Percentiles rank a stretch among this genome's conserved stretches.
These are phyloP conservation scores for Penicillium diatomitis DNA, from an alignment of 495 filamentous ascomycete genomes.

Conservation along the genomic window DNA sequence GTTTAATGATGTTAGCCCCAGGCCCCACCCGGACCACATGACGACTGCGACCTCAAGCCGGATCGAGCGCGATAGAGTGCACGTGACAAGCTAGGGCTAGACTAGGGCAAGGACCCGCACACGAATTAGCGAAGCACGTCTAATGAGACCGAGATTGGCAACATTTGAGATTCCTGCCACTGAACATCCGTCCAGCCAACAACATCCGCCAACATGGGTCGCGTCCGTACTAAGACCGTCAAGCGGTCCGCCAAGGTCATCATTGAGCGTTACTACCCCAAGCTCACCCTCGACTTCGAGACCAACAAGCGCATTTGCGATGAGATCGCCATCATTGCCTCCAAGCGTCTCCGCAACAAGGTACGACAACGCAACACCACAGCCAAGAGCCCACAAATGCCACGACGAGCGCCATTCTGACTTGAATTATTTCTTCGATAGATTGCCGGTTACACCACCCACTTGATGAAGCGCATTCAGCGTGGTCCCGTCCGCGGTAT, in stretches of 20 bases:
- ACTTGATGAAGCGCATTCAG: conserved; percentile 94
- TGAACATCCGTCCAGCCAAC: conserved; percentile 35
- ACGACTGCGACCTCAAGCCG: background rate
- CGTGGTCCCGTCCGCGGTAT: conserved; percentile 98
- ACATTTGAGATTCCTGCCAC: conserved; percentile 1
- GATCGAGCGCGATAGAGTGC: background rate
- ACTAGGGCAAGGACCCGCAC: conserved; percentile 22
- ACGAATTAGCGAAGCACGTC: conserved; percentile 21
- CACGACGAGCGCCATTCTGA: background rate
- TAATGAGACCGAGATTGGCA: conserved; percentile 9
- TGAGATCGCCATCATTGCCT: conserved; percentile 99
- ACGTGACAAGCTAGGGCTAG: conserved; percentile 22
- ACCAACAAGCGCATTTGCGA: conserved; percentile 99
- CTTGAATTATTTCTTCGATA: conserved; percentile 18
- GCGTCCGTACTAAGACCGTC: conserved; percentile 96
- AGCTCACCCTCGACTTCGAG: conserved; percentile 98
- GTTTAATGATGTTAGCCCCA: too few relatives aligned
- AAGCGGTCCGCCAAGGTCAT: conserved; percentile 99
- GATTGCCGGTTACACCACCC: conserved; percentile 97
- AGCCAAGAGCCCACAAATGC: too few relatives aligned
- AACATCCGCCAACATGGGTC: conserved; percentile 82
- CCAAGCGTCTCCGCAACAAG: conserved; percentile 98
- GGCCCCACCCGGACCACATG: too few relatives aligned
- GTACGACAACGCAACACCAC: conserved; percentile 34
- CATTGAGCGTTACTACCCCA: conserved; percentile 98